Evolutionary conservation across 2,329 filamentous ascomycete genomes (phyloP).

Genomic region (Fusarium tupiense): DNA sequence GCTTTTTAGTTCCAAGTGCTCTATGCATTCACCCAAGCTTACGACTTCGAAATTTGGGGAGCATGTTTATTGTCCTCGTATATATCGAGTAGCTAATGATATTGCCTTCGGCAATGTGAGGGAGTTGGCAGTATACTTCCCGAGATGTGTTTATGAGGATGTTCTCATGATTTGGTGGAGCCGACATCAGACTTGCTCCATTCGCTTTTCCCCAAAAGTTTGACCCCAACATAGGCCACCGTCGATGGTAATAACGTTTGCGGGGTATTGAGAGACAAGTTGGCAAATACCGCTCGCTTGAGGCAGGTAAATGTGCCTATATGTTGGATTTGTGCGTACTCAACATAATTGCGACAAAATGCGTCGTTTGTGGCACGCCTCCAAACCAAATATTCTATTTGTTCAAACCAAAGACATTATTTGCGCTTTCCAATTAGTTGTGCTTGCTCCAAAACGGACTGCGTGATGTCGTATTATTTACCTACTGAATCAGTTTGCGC

Average conservation of each 20-base stretch:
- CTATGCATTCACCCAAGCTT: too few relatives aligned
- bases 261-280: background rate
- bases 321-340: background rate
- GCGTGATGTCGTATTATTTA: background rate
- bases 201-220: too few relatives aligned
- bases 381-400: background rate
- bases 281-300: background rate
- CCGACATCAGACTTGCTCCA: too few relatives aligned
- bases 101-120: too few relatives aligned
- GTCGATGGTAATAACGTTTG: background rate
- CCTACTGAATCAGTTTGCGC: background rate
- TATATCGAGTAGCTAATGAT: too few relatives aligned
- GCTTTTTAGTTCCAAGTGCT: too few relatives aligned
- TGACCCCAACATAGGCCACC: too few relatives aligned
- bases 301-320: background rate
- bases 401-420: background rate
- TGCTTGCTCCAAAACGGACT: background rate
- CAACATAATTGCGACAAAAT: background rate
- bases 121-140: too few relatives aligned
- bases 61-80: too few relatives aligned
- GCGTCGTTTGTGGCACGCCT: background rate
- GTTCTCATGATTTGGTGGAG: too few relatives aligned
- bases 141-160: too few relatives aligned
- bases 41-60: too few relatives aligned
- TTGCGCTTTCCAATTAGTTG: background rate